phyloP scores from a whole-genome alignment of 306 rosid species.

The Malus asiatica region DNA sequence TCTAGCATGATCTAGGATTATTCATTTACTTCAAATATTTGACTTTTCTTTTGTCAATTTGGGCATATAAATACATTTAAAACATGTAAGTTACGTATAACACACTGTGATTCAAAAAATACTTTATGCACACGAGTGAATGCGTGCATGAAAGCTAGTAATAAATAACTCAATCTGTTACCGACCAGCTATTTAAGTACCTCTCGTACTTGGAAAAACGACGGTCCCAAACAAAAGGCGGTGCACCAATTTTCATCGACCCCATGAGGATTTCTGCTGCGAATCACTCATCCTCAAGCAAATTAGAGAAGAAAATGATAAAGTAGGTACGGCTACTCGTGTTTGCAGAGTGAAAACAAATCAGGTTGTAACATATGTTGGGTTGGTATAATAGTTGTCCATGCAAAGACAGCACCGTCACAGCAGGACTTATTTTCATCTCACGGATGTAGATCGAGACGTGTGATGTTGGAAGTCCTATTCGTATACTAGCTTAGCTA shows the following conservation, averaged over 20 bases:
- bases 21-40: no score
- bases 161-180: background rate
- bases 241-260: background rate
- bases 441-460: background rate
- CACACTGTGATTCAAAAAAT: no score
- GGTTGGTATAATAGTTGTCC: background rate
- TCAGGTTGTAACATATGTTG: background rate
- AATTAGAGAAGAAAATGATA: background rate
- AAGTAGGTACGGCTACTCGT: background rate
- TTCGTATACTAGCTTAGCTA: background rate
- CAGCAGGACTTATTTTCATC: background rate
- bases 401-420: background rate
- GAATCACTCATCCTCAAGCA: background rate
- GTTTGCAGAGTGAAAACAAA: background rate
- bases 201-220: background rate
- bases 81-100: accelerated
- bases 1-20: no score
- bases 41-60: no score
- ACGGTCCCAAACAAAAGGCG: background rate
- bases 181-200: background rate
- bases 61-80: no score
- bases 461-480: background rate
- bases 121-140: accelerated
- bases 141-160: background rate
- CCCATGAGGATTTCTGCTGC: background rate